Conservation (phyloP, 2,329 filamentous ascomycete genomes). For the Colletotrichum cordylinicola region DNA sequence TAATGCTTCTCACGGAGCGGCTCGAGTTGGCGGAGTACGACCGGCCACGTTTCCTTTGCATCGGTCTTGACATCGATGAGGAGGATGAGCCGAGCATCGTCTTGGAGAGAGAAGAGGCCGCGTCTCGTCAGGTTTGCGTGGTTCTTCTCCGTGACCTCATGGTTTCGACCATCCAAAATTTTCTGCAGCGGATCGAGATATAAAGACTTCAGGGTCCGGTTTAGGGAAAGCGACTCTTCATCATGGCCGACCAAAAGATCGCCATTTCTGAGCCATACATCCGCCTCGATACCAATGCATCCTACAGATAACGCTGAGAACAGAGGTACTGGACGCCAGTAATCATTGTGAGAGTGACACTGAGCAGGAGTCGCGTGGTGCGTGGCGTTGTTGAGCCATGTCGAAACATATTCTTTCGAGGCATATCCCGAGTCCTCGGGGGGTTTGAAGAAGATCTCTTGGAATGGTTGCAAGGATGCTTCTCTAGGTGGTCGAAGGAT, state of each 20-base stretch:
- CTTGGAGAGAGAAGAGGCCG: not conserved
- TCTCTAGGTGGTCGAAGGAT: not conserved
- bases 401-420: not conserved
- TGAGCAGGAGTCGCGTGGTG: not conserved
- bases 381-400: not conserved
- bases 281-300: not conserved
- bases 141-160: constrained; percentile 60
- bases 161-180: constrained; percentile 56
- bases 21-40: not conserved
- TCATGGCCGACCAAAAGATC: constrained; percentile 69
- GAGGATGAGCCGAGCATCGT: constrained; percentile 51
- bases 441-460: not conserved
- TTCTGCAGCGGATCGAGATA: constrained; percentile 69
- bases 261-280: constrained; percentile 56
- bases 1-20: not conserved
- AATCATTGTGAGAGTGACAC: not conserved
- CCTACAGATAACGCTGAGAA: not conserved
- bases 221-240: constrained; percentile 55
- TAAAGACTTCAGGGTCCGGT: constrained; percentile 62
- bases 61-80: constrained; percentile 74
- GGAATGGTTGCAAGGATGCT: not conserved
- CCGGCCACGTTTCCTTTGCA: constrained; percentile 54
- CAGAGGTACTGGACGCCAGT: not conserved
- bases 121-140: constrained; percentile 51
- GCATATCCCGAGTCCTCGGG: not conserved